These are phyloP conservation scores for Bruguiera hainesii DNA, from an alignment of 441 rosid genomes.

Conservation along the genomic window DNA sequence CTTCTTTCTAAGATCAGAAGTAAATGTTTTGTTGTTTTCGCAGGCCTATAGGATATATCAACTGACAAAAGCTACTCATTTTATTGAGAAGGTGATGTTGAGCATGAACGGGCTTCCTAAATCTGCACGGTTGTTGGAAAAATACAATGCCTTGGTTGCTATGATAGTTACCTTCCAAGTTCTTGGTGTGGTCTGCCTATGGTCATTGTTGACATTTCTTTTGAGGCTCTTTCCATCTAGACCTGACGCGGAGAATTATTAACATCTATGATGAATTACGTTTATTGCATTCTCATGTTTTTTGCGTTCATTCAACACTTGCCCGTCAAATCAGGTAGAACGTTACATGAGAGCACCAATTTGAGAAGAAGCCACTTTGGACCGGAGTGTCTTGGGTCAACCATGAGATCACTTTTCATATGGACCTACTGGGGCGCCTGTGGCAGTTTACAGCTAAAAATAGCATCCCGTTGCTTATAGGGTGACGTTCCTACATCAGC, in stretches of 20 bases:
- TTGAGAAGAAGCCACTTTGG: too few species aligned
- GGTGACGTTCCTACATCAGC: too few species aligned
- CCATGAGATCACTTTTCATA: too few species aligned
- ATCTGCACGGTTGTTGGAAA: constrained; percentile 47
- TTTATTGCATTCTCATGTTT: constrained; percentile 1
- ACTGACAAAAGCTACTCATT: constrained; percentile 71
- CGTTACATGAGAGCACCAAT: too few species aligned
- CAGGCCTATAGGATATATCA: constrained; percentile 86
- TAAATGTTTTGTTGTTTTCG: constrained; percentile 17
- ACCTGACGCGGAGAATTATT: constrained; percentile 76
- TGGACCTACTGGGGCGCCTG: too few species aligned
- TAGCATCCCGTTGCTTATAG: too few species aligned
- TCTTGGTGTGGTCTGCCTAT: constrained; percentile 74
- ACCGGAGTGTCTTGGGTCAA: too few species aligned
- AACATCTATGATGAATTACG: constrained; percentile 20
- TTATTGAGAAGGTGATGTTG: constrained; percentile 65
- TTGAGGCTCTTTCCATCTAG: constrained; percentile 85
- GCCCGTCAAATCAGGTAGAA: not conserved
- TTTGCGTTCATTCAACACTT: not conserved
- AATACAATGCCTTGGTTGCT: constrained; percentile 55
- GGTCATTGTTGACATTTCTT: constrained; percentile 78
- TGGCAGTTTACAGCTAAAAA: too few species aligned
- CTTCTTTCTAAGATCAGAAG: constrained; percentile 5
- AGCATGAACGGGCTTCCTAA: constrained; percentile 54
- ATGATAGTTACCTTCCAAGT: constrained; percentile 65